Evolutionary conservation across 345 rosid genomes (phyloP), one percentile per base, ranked within the genome.

Genomic region (Acer campestre): DNA sequence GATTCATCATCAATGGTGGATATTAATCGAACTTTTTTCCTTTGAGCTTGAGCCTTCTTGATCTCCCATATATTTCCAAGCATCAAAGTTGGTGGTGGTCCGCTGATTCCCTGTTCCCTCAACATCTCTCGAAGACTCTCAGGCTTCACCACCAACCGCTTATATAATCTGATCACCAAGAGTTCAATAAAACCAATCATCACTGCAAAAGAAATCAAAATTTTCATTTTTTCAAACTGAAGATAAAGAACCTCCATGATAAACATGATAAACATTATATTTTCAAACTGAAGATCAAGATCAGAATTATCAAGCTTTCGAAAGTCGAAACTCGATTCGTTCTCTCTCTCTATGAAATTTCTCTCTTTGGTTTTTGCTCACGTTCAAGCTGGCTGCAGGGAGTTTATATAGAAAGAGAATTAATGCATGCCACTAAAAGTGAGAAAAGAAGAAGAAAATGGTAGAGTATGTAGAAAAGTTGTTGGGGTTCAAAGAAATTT

Each of bases 61-160:
- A 86, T 88, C 75, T 86, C 86, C 56, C 67, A 68, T 7, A 86
- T 79, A 73, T 88, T 88, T 66, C 91, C 89, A 4, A 88, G 80
- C 17, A 88, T 56, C 55, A 84, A 74, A 5, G 75, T 22, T 1
- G 85, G 86, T 1, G 76, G 55, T n/a, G 89, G 91, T 8, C 90
- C 88, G 6, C 56, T 42, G 70, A 85, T 75, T 31, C 90, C 88
- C 61, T 85, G 88, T 63, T 78, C 79, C 61, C 73, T 48, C 12
- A 87, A 74, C 68, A 66, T 56, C 38, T 75, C 68, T 53, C 87
- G 78, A n/a, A 82, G 80, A 76, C 73, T 82, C 64, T 27, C 51
- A 11, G 90, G 90, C 76, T 80, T 83, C 46, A 64, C n/a, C 35
- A 87, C 12, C 62, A 58, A 20, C 62, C 12, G 20, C 25, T 20